Evolutionary conservation across 306 rosid species (phyloP).

Genomic region (Vigna hirtella): DNA sequence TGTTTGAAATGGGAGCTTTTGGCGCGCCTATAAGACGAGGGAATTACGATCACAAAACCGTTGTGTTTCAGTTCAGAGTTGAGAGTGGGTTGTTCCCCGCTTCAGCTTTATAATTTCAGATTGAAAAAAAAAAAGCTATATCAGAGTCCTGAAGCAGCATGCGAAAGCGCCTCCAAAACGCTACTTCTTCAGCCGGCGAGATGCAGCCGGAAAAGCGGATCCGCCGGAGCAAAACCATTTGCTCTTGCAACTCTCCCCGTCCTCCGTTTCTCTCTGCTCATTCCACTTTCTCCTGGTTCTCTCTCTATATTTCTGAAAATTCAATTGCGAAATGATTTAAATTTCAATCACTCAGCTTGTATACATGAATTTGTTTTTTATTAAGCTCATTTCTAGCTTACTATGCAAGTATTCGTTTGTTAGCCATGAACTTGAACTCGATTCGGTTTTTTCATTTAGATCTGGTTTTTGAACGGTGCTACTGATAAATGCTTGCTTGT

Average conservation of each 20-base stretch:
- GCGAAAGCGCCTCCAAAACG: constrained; percentile 57
- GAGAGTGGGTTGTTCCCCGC: neutral
- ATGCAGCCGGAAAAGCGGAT: constrained; percentile 56
- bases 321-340: constrained; percentile 33
- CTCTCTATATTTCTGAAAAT: constrained; percentile 23
- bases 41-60: constrained; percentile 30
- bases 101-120: constrained; percentile 40
- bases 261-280: constrained; percentile 67
- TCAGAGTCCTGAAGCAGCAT: constrained; percentile 40
- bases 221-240: constrained; percentile 65
- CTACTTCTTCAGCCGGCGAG: constrained; percentile 44
- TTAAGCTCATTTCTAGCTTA: constrained; percentile 13
- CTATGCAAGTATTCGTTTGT: neutral
- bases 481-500: constrained; percentile 3
- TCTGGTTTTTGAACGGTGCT: constrained; percentile 32
- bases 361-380: constrained; percentile 17
- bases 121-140: neutral
- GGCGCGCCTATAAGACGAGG: constrained; percentile 63
- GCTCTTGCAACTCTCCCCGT: constrained; percentile 84
- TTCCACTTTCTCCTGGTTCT: constrained; percentile 69
- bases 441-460: constrained; percentile 36
- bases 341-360: neutral
- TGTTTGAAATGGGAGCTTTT: constrained; percentile 46
- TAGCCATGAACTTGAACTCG: neutral
- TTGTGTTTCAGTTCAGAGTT: constrained; percentile 4